These are phyloP conservation scores for Clonostachys chloroleuca DNA, from an alignment of 2,329 filamentous ascomycete genomes.

Conservation along the genomic window DNA sequence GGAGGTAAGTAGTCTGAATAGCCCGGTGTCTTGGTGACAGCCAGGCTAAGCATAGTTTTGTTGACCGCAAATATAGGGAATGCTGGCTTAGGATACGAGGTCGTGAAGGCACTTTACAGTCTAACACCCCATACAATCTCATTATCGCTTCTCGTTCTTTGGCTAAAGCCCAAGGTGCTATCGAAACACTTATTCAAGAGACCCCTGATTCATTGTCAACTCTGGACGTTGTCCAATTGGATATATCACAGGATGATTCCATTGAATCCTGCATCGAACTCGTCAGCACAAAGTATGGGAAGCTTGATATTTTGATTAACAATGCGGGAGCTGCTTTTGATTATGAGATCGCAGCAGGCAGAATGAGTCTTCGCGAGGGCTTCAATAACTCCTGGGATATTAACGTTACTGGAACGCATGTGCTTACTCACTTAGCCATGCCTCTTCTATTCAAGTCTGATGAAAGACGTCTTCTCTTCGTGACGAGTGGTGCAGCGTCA, in stretches of 20 bases:
- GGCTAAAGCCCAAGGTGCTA: constrained; percentile 12
- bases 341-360: not conserved
- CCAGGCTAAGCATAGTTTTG: not conserved
- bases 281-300: constrained; percentile 7
- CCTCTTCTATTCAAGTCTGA: constrained; percentile 30
- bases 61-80: constrained; percentile 4
- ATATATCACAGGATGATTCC: constrained; percentile 9
- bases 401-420: not conserved
- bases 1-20: not conserved
- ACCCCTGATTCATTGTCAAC: not conserved
- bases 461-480: constrained; percentile 36
- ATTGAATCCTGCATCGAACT: constrained; percentile 7
- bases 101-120: constrained; percentile 11
- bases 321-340: constrained; percentile 15
- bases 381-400: not conserved
- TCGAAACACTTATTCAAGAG: not conserved
- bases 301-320: constrained; percentile 17
- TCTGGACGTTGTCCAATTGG: constrained; percentile 7
- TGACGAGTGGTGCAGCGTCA: constrained; percentile 29
- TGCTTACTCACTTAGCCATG: constrained; percentile 24
- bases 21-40: not conserved
- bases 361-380: not conserved
- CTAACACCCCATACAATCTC: constrained; percentile 12
- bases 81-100: constrained; percentile 17
- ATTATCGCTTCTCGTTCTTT: constrained; percentile 15